These are phyloP conservation scores for Heracleum sosnowskyi DNA, from an alignment of 129 eudicot species.

Conservation along the genomic window DNA sequence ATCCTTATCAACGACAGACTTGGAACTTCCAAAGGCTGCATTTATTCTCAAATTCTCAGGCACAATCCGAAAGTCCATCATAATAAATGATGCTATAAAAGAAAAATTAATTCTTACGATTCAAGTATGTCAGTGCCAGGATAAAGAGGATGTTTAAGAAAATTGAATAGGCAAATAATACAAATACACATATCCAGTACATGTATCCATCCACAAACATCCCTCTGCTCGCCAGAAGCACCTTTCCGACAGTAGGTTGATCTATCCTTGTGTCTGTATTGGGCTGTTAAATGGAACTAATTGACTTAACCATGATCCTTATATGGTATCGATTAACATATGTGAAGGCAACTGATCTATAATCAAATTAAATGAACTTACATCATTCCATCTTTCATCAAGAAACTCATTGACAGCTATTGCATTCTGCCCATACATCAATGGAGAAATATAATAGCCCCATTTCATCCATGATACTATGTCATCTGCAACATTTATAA, in stretches of 20 bases:
- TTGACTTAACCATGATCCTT: neutral
- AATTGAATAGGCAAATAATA: constrained; percentile 52
- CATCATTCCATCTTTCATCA: constrained; percentile 68
- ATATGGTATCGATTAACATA: neutral
- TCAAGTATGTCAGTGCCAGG: constrained; percentile 55
- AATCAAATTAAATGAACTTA: constrained; percentile 20
- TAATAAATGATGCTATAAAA: neutral
- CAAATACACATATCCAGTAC: constrained; percentile 74
- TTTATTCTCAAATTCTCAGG: neutral
- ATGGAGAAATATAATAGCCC: constrained; percentile 75
- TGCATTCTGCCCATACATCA: constrained; percentile 86
- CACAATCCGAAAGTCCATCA: neutral
- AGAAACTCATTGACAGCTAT: constrained; percentile 58
- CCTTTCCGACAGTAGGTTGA: constrained; percentile 52
- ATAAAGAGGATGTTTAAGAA: constrained; percentile 60
- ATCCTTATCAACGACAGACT: constrained; percentile 30
- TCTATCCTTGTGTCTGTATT: constrained; percentile 43
- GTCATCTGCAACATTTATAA: constrained; percentile 45
- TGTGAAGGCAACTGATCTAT: neutral
- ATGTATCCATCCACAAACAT: constrained; percentile 43
- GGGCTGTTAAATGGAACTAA: constrained; percentile 26
- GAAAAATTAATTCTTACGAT: constrained; percentile 33
- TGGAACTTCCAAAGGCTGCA: constrained; percentile 55
- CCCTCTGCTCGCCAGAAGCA: constrained; percentile 44
- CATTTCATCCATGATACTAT: constrained; percentile 67